Base-by-base conservation (phyloP, 805 yeast species). In the Hanseniaspora lindneri region DNA sequence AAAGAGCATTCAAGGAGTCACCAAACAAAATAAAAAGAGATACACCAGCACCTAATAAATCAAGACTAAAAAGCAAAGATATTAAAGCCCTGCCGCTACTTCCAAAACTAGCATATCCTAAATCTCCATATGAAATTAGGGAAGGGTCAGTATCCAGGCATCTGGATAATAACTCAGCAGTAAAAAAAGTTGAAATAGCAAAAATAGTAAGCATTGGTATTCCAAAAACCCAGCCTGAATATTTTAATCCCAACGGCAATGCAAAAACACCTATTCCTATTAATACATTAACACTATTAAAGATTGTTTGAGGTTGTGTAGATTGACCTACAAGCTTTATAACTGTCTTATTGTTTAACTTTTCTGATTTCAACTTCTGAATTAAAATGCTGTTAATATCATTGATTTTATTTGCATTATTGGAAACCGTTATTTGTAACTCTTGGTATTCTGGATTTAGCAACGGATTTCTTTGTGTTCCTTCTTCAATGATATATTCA, bases 101-200 rank as follows among this genome's bases (percentile, higher is more conserved):
- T 1, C 95, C 95, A 59, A 80, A 85, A 0, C 88, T 83, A n/a
- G 85, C 83, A 56, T 76, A 80, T 3, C 94, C 94, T 42, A 87
- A 69, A 65, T 87, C 96, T 0, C 95, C 94, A 61, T 86, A 87
- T 0, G 95, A 83, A 70, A 81, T 78, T 47, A 86, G 65, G 0
- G 92, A 79, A 14, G 75, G 79, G 64, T 86, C 92, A 1, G 86
- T 80, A 53, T 80, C 86, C 72, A 86, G 72, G 54, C 94, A 79
- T 51, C 74, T 71, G 13, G 89, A 79, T 51, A 87, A 68, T 44
- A 85, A 66, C 5, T 72, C 71, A 8, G 95, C 95, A 1, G 92
- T 79, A 70, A 85, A 78, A 55, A 73, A 80, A 2, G 95, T 86
- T 25, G 78, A 65, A 11, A 67, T 42, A 1, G 92, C 92, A 60